These are phyloP conservation scores for Hygrophorus pudorinus DNA, from an alignment of 768 basidiomycete species.

Conservation along the genomic window DNA sequence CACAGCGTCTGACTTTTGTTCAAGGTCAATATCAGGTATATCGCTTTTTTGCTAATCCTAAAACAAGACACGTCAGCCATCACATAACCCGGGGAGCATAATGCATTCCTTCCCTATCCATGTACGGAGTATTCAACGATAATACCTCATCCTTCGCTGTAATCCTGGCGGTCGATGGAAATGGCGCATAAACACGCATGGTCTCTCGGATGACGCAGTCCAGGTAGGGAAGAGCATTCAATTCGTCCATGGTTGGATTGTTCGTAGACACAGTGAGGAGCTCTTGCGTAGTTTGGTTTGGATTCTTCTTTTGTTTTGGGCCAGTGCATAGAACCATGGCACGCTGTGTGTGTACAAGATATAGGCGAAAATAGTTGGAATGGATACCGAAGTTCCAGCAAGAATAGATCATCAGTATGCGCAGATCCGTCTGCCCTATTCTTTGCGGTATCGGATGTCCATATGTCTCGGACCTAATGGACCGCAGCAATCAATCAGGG, in stretches of 20 bases:
- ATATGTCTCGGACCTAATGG: conserved; percentile 39
- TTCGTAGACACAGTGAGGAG: conserved; percentile 27
- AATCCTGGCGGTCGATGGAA: conserved; percentile 20
- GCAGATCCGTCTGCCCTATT: conserved; percentile 11
- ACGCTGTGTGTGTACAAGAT: conserved; percentile 21
- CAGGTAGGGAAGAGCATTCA: conserved; percentile 42
- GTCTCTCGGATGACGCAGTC: conserved; percentile 39
- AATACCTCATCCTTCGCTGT: conserved; percentile 29
- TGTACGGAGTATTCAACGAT: conserved; percentile 25
- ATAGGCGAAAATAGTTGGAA: not conserved
- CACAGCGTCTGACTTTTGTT: conserved; percentile 35
- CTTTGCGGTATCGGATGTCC: conserved; percentile 25
- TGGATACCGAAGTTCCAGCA: too few relatives aligned
- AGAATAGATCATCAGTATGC: conserved; percentile 49
- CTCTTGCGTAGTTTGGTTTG: conserved; percentile 39
- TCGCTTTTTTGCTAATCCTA: conserved; percentile 13
- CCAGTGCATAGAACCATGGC: conserved; percentile 38
- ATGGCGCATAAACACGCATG: conserved; percentile 31
- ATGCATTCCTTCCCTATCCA: conserved; percentile 22
- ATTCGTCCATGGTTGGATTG: conserved; percentile 40
- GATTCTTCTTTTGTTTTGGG: conserved; percentile 24
- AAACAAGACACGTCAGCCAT: not conserved
- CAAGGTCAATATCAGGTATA: conserved; percentile 26
- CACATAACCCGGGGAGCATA: conserved; percentile 3
- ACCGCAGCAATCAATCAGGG: too few relatives aligned